Percentiles rank a stretch among this genome's conserved stretches.
Conservation (phyloP, 2,329 filamentous ascomycete species). For the Colletotrichum phormii region DNA sequence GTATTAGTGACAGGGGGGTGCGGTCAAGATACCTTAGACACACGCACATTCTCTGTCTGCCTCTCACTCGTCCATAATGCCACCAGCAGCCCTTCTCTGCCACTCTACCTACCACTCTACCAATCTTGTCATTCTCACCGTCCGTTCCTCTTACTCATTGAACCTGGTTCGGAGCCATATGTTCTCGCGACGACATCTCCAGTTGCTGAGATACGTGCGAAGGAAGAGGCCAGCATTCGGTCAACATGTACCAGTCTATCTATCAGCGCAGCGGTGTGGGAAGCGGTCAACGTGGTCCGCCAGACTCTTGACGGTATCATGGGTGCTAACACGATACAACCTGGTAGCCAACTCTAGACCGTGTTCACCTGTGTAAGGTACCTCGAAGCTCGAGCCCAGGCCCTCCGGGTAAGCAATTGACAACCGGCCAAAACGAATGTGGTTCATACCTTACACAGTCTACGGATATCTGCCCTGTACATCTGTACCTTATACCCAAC, state of each 20-base stretch:
- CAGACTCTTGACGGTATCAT: neutral
- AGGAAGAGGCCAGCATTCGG: neutral
- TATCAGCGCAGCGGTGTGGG: constrained; percentile 28
- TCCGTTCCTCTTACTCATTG: neutral
- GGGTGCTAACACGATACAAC: constrained; percentile 30
- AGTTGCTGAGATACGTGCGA: neutral
- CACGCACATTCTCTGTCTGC: neutral
- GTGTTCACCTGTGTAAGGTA: neutral
- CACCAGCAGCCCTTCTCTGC: neutral
- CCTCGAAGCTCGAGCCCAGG: constrained; percentile 11
- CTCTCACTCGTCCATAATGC: neutral
- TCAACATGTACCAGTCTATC: constrained; percentile 21
- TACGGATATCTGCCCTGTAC: too few species aligned
- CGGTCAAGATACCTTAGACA: neutral
- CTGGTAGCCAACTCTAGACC: neutral
- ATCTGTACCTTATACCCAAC: neutral
- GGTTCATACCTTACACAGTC: too few species aligned
- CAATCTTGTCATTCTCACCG: neutral
- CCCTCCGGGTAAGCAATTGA: constrained; percentile 9
- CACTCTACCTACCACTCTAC: neutral
- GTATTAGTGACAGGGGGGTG: constrained; percentile 11
- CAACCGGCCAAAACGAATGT: neutral
- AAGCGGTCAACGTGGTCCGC: constrained; percentile 18
- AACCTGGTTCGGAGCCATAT: neutral
- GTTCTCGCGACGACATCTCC: neutral